Conservation (phyloP, 768 basidiomycete genomes). For the Termitomyces sp. region DNA sequence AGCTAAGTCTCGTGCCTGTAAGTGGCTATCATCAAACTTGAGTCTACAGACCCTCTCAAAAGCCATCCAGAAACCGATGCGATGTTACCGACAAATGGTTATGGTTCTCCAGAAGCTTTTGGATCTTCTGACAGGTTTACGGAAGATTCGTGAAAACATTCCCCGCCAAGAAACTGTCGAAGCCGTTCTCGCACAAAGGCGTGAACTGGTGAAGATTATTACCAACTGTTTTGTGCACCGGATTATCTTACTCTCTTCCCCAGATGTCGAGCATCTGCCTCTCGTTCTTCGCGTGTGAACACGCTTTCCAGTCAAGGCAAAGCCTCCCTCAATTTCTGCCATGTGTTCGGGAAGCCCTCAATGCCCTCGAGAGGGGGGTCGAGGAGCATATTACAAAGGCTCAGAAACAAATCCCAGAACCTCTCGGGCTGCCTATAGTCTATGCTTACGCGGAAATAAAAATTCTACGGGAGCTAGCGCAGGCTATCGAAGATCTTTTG, state of each 20-base stretch:
- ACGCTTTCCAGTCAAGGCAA: slow-evolving; percentile 42
- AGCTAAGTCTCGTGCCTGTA: slow-evolving; percentile 46
- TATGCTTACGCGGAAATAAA: slow-evolving; percentile 44
- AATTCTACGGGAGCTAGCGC: slow-evolving; percentile 36
- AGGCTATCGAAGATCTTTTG: slow-evolving; percentile 38
- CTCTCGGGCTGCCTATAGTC: slow-evolving; percentile 33
- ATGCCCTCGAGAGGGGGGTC: slow-evolving; percentile 28
- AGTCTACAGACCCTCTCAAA: background rate
- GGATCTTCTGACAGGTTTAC: slow-evolving; percentile 40
- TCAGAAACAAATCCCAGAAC: slow-evolving; percentile 18
- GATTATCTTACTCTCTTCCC: too few species aligned
- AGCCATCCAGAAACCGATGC: slow-evolving; percentile 40
- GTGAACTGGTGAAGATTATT: slow-evolving; percentile 28
- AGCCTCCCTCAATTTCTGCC: slow-evolving; percentile 50
- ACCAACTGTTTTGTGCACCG: background rate
- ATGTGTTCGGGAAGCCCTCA: slow-evolving; percentile 37
- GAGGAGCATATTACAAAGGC: slow-evolving; percentile 26
- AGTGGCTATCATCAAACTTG: slow-evolving; percentile 11
- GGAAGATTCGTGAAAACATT: slow-evolving; percentile 46
- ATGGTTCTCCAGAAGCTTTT: slow-evolving; percentile 35
- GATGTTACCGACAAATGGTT: slow-evolving; percentile 36
- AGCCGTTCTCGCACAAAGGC: slow-evolving; percentile 33
- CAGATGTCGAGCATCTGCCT: slow-evolving; percentile 43
- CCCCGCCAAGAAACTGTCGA: slow-evolving; percentile 40
- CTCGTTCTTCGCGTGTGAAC: slow-evolving; percentile 45